Evolutionary conservation across 106 monocot genomes (phyloP).

Genomic region (Apostasia ramifera): DNA sequence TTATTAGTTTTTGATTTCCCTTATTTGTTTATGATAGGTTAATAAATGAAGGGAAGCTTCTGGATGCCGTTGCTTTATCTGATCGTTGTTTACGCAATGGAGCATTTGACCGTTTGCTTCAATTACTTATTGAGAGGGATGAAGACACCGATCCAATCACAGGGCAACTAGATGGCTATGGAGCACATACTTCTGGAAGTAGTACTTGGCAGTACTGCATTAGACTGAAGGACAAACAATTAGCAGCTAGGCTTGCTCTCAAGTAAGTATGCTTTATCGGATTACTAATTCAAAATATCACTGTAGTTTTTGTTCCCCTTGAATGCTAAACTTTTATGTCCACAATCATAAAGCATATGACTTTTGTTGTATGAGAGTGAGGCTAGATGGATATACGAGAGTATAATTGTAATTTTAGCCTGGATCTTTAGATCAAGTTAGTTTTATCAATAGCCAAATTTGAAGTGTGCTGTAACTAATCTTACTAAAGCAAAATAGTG

Average conservation of each 20-base stretch:
- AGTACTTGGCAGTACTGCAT: constrained; percentile 86
- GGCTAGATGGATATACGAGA: too few relatives aligned
- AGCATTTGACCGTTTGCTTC: constrained; percentile 84
- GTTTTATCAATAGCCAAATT: too few relatives aligned
- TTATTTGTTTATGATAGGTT: constrained; percentile 47
- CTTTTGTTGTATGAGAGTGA: too few relatives aligned
- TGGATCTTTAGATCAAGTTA: too few relatives aligned
- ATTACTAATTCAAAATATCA: too few relatives aligned
- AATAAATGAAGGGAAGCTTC: constrained; percentile 77
- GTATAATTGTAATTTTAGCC: too few relatives aligned
- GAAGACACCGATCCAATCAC: constrained; percentile 33
- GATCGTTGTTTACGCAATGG: constrained; percentile 84
- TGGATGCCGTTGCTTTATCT: constrained; percentile 93
- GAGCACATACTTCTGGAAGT: constrained; percentile 30
- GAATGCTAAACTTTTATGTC: too few relatives aligned
- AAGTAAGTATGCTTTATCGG: constrained; percentile 42
- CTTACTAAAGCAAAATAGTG: too few relatives aligned
- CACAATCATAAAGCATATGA: too few relatives aligned
- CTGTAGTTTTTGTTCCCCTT: too few relatives aligned
- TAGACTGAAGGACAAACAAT: constrained; percentile 76
- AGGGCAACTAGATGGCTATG: constrained; percentile 32
- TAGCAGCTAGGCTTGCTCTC: constrained; percentile 83
- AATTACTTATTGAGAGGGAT: constrained; percentile 65
- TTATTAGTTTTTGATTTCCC: background rate
- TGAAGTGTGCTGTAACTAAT: too few relatives aligned